Base-by-base conservation (phyloP, 2,329 filamentous ascomycete genomes). In the Trichoderma atrobrunneum region DNA sequence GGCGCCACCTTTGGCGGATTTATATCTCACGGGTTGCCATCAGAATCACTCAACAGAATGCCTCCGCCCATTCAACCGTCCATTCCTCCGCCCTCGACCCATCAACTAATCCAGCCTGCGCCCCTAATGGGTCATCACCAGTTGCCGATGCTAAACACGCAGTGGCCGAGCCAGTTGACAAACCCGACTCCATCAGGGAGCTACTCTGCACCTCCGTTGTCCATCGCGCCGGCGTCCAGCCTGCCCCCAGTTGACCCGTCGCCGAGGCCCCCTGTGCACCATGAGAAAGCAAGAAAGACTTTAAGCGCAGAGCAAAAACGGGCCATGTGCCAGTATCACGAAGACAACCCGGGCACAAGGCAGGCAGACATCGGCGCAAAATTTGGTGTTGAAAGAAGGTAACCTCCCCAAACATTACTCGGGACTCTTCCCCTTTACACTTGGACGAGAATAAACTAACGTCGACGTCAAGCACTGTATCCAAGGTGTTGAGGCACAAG, bases 351-450 rank as follows among this genome's bases (percentile, higher is more conserved):
- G 26, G 91, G 90, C 63, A 91, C 94, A 60, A 97, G 97, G 83
- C 96, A 99, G 84, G 96, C 94, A 21, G 95, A 98, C 79, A 99
- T 99, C 82, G 96, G 96, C 83, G 92, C 91, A 72, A 90, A 94
- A 80, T 99, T 99, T 83, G 95, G 95, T 43, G 96, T 99, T 67
- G 96, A 99, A 84, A 87, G 96, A 91, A 98, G 96, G 96, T 98
- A 90, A 81, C 84, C 72, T 70, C 74, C 74, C 24, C 54, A 21
- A 32, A 32, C 57, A 21, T 60, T 21, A 36, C 68, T 76, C 72
- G 56, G 57, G 72, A 78, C 78, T 32, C 30, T 36, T 28, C 7
- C 51, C 7, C 51, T 54, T 24, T 43, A 18, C 57, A 34, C 34
- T 82, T 77, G 82, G 78, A 54, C 10, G 11, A 51, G 21, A 14